Conservation (phyloP, 371 early-diverging fungal species). For the Mucor lusitanicus region DNA sequence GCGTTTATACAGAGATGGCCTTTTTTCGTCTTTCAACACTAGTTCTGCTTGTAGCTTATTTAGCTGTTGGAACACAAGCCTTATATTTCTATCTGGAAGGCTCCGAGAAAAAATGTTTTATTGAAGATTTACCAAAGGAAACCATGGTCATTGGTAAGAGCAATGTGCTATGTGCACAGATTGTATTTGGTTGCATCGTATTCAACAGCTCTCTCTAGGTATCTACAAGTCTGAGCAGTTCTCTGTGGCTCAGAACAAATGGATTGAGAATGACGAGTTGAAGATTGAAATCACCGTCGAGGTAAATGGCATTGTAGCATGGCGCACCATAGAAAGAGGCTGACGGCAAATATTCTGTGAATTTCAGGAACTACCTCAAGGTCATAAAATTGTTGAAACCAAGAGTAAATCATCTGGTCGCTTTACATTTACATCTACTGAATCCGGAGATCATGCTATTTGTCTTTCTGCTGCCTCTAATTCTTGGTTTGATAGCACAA, state of each 20-base stretch:
- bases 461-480: constrained; percentile 71
- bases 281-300: constrained; percentile 81
- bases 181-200: not conserved
- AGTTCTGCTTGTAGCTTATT: constrained; percentile 15
- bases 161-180: not conserved
- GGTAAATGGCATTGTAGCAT: constrained; percentile 33
- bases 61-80: constrained; percentile 42
- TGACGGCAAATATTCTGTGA: no score
- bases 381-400: constrained; percentile 68
- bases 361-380: constrained; percentile 59
- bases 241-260: constrained; percentile 63
- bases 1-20: constrained; percentile 9
- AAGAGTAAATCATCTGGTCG: constrained; percentile 71
- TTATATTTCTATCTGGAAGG: constrained; percentile 93
- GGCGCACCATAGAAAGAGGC: not conserved
- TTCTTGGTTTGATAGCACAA: constrained; percentile 61
- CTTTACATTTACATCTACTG: constrained; percentile 88
- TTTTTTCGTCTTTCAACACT: constrained; percentile 16
- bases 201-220: constrained; percentile 44
- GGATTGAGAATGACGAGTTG: constrained; percentile 67
- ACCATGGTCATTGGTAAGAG: constrained; percentile 81
- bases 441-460: constrained; percentile 88
- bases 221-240: constrained; percentile 83
- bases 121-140: constrained; percentile 92
- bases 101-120: constrained; percentile 87